Evolutionary conservation across 2,329 filamentous ascomycete genomes (phyloP).

Genomic region (Mycogone perniciosa): DNA sequence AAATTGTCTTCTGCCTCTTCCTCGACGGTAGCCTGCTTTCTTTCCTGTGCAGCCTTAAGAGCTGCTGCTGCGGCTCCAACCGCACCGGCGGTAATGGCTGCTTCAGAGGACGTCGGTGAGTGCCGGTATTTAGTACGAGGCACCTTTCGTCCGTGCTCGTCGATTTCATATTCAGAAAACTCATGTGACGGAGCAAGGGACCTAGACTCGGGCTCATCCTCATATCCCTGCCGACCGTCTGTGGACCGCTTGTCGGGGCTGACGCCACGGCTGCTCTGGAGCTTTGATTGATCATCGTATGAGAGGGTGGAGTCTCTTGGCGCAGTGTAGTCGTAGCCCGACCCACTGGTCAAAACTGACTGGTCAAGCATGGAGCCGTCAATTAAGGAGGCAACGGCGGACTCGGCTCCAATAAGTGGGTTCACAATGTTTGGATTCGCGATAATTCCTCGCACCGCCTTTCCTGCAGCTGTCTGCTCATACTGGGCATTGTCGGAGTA

Average conservation of each 20-base stretch:
- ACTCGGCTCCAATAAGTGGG: slow-evolving; percentile 69
- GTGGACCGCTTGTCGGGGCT: slow-evolving; percentile 39
- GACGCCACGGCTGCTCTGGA: slow-evolving; percentile 27
- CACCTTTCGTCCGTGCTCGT: slow-evolving; percentile 53
- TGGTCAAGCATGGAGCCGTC: slow-evolving; percentile 65
- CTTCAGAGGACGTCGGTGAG: slow-evolving; percentile 51
- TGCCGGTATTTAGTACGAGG: slow-evolving; percentile 38
- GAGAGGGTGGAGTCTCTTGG: slow-evolving; percentile 33
- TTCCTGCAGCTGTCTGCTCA: slow-evolving; percentile 55
- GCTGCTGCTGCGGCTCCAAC: slow-evolving; percentile 48
- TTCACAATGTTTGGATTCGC: slow-evolving; percentile 74
- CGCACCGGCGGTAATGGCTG: slow-evolving; percentile 51
- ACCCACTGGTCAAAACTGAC: slow-evolving; percentile 61
- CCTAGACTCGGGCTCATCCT: slow-evolving; percentile 33
- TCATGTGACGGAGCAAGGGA: slow-evolving; percentile 38
- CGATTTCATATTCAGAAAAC: slow-evolving; percentile 50
- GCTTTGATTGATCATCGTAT: slow-evolving; percentile 26
- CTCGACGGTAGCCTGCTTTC: slow-evolving; percentile 33
- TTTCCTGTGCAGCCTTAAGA: slow-evolving; percentile 43
- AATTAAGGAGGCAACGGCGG: slow-evolving; percentile 78
- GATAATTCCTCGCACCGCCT: slow-evolving; percentile 63
- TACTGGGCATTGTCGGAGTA: slow-evolving; percentile 51
- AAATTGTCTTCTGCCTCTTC: slow-evolving; percentile 34
- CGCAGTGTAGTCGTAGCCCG: slow-evolving; percentile 41
- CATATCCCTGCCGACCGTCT: slow-evolving; percentile 32